These are phyloP conservation scores for Heterotrichella gracilis DNA, from an alignment of 352 stramenopile genomes.

Conservation along the genomic window DNA sequence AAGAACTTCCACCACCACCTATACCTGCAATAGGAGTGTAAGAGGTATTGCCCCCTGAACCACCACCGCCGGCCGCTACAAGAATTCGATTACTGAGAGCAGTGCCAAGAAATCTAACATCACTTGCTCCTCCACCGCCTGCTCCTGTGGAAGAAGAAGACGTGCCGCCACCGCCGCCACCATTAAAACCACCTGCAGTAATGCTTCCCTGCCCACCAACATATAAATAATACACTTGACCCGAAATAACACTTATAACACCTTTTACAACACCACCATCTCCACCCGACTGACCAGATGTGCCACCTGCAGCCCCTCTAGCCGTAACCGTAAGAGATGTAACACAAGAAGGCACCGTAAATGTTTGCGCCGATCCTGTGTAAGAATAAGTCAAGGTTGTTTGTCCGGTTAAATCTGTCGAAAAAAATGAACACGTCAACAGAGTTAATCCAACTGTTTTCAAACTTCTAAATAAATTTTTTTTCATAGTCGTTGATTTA, in stretches of 20 bases:
- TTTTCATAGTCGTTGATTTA: too few species aligned
- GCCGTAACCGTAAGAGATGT: not conserved
- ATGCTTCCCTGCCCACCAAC: not conserved
- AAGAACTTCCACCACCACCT: not conserved
- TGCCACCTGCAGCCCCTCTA: not conserved
- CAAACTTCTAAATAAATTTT: too few species aligned
- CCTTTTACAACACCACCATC: not conserved
- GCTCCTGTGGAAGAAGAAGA: not conserved
- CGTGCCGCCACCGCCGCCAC: not conserved
- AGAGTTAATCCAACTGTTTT: too few species aligned
- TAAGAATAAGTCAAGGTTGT: not conserved
- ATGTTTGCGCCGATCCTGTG: not conserved
- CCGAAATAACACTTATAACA: not conserved
- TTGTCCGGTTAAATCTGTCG: not conserved
- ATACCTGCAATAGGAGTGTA: not conserved
- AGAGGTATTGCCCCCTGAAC: not conserved
- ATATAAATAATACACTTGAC: not conserved
- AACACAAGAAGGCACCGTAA: not conserved
- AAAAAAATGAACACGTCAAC: constrained; percentile 5
- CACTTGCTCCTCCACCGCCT: not conserved
- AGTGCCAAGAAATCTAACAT: not conserved
- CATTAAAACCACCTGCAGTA: not conserved
- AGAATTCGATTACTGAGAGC: not conserved
- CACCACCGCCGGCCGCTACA: not conserved
- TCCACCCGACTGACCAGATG: not conserved